Evolutionary conservation across 495 filamentous ascomycete species (phyloP).

Genomic region (Diplogelasinospora grovesii): DNA sequence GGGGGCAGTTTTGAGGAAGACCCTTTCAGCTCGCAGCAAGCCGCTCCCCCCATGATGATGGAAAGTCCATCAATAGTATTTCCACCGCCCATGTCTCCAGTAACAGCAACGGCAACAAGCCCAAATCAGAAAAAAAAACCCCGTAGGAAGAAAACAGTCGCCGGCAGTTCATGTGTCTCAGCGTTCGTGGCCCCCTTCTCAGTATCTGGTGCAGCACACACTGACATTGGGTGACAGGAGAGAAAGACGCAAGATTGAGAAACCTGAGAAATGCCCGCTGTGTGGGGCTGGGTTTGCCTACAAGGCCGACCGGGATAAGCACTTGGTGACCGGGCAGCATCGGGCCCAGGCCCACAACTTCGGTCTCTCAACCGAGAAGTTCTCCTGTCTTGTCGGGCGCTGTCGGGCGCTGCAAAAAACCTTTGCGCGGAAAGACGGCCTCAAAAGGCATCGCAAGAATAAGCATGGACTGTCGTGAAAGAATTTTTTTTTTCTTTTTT

Average conservation of each 20-base stretch:
- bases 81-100: too few relatives aligned
- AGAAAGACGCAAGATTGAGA: background rate
- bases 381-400: too few relatives aligned
- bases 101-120: too few relatives aligned
- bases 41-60: too few relatives aligned
- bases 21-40: too few relatives aligned
- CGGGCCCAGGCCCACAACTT: background rate
- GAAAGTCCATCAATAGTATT: too few relatives aligned
- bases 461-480: conserved; percentile 2
- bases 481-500: background rate
- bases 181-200: too few relatives aligned
- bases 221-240: conserved; percentile 2
- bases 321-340: conserved; percentile 1
- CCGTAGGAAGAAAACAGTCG: too few relatives aligned
- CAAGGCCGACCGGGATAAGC: background rate
- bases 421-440: background rate
- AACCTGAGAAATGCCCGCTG: conserved; percentile 1
- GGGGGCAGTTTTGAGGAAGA: too few relatives aligned
- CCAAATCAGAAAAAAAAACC: too few relatives aligned
- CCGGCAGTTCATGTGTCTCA: too few relatives aligned
- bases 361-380: background rate
- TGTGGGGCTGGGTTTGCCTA: background rate
- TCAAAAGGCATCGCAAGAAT: background rate
- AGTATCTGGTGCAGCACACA: too few relatives aligned
- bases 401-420: conserved; percentile 1